These are phyloP conservation scores for Aristolochia contorta DNA, from an alignment of 164 flowering plant genomes.

Conservation along the genomic window DNA sequence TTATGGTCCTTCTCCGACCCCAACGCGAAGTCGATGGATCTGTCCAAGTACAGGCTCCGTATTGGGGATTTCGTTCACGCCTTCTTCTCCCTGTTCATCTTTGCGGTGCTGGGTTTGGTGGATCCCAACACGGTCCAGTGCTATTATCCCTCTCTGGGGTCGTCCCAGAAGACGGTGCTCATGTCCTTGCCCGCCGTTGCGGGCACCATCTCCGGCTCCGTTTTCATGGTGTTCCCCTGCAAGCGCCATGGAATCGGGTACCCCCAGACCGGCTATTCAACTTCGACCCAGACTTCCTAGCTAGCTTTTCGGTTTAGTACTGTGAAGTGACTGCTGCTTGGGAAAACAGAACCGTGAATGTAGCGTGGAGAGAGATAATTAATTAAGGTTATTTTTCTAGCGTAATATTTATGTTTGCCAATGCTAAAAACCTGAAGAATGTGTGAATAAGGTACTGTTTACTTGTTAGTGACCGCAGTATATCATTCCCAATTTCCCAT, in stretches of 20 bases:
- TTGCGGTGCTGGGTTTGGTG: slow-evolving; percentile 42
- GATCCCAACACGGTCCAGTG: slow-evolving; percentile 53
- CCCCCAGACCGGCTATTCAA: slow-evolving; percentile 19
- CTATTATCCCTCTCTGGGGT: slow-evolving; percentile 49
- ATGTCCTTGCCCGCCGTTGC: slow-evolving; percentile 64
- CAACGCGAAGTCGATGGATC: slow-evolving; percentile 10
- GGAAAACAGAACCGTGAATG: too few relatives aligned
- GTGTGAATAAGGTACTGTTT: too few relatives aligned
- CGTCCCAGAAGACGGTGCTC: slow-evolving; percentile 30
- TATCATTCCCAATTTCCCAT: too few relatives aligned
- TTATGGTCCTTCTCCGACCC: slow-evolving; percentile 36
- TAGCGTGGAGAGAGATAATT: too few relatives aligned
- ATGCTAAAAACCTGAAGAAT: too few relatives aligned
- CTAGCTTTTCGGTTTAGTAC: too few relatives aligned
- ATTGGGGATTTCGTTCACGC: slow-evolving; percentile 75
- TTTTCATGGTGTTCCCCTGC: slow-evolving; percentile 58
- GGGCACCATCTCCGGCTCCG: slow-evolving; percentile 37
- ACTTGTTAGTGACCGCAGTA: too few relatives aligned
- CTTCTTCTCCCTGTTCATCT: slow-evolving; percentile 39
- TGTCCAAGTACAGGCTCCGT: slow-evolving; percentile 39
- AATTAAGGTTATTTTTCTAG: too few relatives aligned
- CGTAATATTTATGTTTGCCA: too few relatives aligned
- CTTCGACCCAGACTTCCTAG: background rate
- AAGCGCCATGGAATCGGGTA: slow-evolving; percentile 82
- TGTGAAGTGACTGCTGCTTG: too few relatives aligned